These are phyloP conservation scores for Dalbergia cochinchinensis DNA, from an alignment of 306 rosid genomes.

Conservation along the genomic window DNA sequence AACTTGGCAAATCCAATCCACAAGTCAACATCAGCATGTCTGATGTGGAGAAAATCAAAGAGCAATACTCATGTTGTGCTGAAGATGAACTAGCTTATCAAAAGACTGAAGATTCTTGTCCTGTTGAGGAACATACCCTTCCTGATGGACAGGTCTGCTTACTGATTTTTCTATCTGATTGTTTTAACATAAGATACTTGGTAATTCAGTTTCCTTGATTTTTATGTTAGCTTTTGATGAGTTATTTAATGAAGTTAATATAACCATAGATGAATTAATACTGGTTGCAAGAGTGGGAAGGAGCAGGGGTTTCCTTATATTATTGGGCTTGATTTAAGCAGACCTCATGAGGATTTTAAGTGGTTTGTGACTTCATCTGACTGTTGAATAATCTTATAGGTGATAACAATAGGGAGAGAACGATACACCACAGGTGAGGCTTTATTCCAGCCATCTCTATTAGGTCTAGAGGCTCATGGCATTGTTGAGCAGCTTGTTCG, in stretches of 20 bases:
- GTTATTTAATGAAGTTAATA: constrained; percentile 18
- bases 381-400: constrained; percentile 61
- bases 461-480: constrained; percentile 95
- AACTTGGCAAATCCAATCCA: constrained; percentile 83
- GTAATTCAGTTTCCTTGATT: constrained; percentile 18
- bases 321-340: constrained; percentile 31
- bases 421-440: constrained; percentile 94
- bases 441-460: constrained; percentile 84
- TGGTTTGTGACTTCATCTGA: constrained; percentile 6
- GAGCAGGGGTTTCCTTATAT: constrained; percentile 22
- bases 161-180: constrained; percentile 18
- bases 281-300: constrained; percentile 19
- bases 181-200: constrained; percentile 16
- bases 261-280: constrained; percentile 4
- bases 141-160: constrained; percentile 95
- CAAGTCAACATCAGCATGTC: constrained; percentile 67
- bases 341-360: background rate
- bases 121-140: constrained; percentile 78
- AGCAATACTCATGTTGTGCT: constrained; percentile 80
- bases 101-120: constrained; percentile 66
- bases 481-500: constrained; percentile 99
- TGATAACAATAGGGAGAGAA: constrained; percentile 87
- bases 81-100: constrained; percentile 92
- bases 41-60: constrained; percentile 90
- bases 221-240: constrained; percentile 31